Conservation (phyloP, 257 asterid genomes). For the Prunella vulgaris region DNA sequence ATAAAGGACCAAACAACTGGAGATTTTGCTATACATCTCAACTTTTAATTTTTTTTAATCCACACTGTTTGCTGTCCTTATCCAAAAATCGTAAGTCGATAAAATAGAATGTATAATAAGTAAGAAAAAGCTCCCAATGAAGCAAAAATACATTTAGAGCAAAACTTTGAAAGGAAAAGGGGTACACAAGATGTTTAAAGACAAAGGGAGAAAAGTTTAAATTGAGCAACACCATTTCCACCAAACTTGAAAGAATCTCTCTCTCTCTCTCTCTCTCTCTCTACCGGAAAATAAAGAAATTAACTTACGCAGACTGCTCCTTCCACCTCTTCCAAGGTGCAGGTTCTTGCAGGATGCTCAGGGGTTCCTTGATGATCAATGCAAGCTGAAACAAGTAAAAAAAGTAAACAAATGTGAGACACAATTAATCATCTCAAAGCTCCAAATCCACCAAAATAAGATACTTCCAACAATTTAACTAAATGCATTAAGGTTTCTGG, state of each 20-base stretch:
- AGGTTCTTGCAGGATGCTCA: conserved; percentile 83
- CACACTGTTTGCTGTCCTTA: neutral
- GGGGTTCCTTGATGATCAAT: conserved; percentile 97
- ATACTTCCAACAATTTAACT: neutral
- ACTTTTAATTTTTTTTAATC: neutral
- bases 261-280: too few relatives aligned
- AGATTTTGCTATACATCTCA: neutral
- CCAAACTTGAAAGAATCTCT: neutral
- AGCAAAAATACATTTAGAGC: neutral
- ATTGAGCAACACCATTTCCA: neutral
- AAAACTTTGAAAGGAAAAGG: neutral
- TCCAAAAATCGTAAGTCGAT: neutral
- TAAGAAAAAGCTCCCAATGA: neutral
- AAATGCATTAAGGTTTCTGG: neutral
- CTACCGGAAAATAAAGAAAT: neutral
- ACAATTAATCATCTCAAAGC: too few relatives aligned
- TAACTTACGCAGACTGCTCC: conserved; percentile 73
- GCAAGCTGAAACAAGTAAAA: conserved; percentile 55
- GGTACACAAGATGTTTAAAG: neutral
- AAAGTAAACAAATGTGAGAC: too few relatives aligned
- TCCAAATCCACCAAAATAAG: neutral
- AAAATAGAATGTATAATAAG: neutral
- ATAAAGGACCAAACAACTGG: neutral
- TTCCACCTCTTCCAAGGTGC: conserved; percentile 61
- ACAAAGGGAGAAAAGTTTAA: neutral